Percentiles rank a stretch among this genome's conserved stretches.
These are phyloP conservation scores for Verticillium nubilum DNA, from an alignment of 2,329 filamentous ascomycete genomes.

Conservation along the genomic window DNA sequence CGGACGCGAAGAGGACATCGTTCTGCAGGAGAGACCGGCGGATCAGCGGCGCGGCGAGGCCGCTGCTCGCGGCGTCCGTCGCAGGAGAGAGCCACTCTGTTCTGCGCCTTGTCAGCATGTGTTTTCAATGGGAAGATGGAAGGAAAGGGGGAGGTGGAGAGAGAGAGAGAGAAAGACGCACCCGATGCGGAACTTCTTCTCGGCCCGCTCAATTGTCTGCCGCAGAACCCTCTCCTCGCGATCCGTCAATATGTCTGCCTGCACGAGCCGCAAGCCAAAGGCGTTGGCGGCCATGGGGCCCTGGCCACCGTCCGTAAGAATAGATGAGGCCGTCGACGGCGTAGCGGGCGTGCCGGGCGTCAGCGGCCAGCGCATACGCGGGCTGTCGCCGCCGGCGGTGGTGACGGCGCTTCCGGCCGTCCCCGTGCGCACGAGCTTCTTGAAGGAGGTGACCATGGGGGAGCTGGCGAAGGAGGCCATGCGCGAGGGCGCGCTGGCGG, in stretches of 20 bases:
- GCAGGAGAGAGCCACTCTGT: conserved; percentile 38
- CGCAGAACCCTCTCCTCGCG: conserved; percentile 43
- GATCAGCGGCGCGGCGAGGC: conserved; percentile 46
- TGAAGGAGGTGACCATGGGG: conserved; percentile 8
- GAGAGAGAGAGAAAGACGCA: conserved; percentile 13
- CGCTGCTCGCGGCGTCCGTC: conserved; percentile 34
- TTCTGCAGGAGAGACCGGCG: conserved; percentile 54
- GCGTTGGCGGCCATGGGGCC: conserved; percentile 15
- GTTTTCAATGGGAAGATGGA: background rate
- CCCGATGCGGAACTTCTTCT: conserved; percentile 31
- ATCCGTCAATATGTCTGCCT: conserved; percentile 38
- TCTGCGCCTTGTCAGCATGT: conserved; percentile 15
- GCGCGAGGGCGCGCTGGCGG: background rate
- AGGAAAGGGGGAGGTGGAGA: background rate
- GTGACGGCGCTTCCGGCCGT: background rate
- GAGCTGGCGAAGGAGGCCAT: conserved; percentile 6
- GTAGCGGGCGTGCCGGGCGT: conserved; percentile 28
- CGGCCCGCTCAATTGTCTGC: conserved; percentile 45
- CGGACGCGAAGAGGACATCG: conserved; percentile 54
- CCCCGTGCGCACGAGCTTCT: background rate
- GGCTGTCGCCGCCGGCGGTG: background rate
- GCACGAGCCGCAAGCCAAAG: conserved; percentile 46
- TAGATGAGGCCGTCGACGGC: conserved; percentile 34
- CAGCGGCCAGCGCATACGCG: conserved; percentile 25
- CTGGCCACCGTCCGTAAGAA: conserved; percentile 21